phyloP scores from a whole-genome alignment of 257 asterid genomes.

The Solanum phureja region DNA sequence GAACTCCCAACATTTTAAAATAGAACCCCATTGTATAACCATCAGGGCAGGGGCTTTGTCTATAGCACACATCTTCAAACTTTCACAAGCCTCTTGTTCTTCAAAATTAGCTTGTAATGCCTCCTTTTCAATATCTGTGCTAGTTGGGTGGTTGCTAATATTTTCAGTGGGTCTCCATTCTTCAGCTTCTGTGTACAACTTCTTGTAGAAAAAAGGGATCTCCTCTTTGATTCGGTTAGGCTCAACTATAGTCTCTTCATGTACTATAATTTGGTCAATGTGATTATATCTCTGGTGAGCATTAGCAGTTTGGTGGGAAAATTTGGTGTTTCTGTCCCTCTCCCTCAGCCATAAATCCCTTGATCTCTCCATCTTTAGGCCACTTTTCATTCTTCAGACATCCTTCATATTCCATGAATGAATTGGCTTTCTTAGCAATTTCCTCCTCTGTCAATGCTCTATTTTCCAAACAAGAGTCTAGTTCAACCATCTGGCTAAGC shows the following conservation, averaged over 20 bases:
- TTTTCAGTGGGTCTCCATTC: background rate
- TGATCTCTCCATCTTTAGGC: background rate
- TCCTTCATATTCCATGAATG: background rate
- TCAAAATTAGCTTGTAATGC: background rate
- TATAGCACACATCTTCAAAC: background rate
- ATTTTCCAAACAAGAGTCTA: background rate
- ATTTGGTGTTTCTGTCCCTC: background rate
- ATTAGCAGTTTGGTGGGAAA: background rate
- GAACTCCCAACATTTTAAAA: background rate
- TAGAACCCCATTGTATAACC: background rate
- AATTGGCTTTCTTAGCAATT: background rate
- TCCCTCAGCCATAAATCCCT: background rate
- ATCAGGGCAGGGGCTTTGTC: background rate
- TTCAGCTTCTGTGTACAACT: background rate
- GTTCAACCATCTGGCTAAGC: background rate
- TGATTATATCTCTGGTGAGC: background rate
- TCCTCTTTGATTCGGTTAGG: background rate
- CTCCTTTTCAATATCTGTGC: background rate
- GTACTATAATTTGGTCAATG: background rate
- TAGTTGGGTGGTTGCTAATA: background rate
- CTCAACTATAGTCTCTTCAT: background rate
- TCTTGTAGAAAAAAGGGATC: background rate
- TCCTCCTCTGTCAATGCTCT: background rate
- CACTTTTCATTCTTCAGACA: background rate
- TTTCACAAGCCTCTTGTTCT: background rate